A percentile compares a stretch with the other conserved stretches of the same genome.
These are phyloP conservation scores for Penicillium palitans DNA, from an alignment of 2,329 filamentous ascomycete species.

Conservation along the genomic window DNA sequence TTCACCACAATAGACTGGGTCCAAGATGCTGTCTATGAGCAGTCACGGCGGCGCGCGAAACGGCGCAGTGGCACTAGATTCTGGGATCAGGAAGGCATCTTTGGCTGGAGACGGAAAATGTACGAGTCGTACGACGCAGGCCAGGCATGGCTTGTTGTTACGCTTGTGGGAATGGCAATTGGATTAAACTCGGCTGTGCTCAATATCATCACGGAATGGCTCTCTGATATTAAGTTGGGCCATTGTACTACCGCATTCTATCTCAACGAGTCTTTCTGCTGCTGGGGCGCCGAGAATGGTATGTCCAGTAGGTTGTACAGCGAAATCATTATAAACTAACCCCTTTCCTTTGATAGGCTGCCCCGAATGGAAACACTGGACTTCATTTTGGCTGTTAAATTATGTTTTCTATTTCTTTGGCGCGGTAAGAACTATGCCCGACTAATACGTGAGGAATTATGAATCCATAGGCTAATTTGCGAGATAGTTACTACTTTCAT, in stretches of 20 bases:
- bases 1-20: slow-evolving; percentile 98
- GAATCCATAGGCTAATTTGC: background rate
- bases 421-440: slow-evolving; percentile 56
- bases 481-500: slow-evolving; percentile 70
- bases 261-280: slow-evolving; percentile 95
- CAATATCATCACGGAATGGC: slow-evolving; percentile 96
- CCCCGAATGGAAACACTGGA: slow-evolving; percentile 87
- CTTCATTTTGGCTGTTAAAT: slow-evolving; percentile 72
- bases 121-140: slow-evolving; percentile 91
- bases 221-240: slow-evolving; percentile 93
- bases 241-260: slow-evolving; percentile 96
- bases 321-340: slow-evolving; percentile 1
- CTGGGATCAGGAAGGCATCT: slow-evolving; percentile 66
- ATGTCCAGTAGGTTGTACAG: slow-evolving; percentile 14
- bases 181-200: slow-evolving; percentile 89
- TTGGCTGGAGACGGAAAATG: slow-evolving; percentile 78
- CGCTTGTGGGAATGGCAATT: slow-evolving; percentile 85
- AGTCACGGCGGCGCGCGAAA: slow-evolving; percentile 74
- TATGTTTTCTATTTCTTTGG: slow-evolving; percentile 87
- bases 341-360: slow-evolving; percentile 58
- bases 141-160: slow-evolving; percentile 97
- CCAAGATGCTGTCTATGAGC: slow-evolving; percentile 90
- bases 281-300: slow-evolving; percentile 91
- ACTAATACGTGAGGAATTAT: background rate
- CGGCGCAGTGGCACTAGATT: slow-evolving; percentile 71